Evolutionary conservation across 768 basidiomycete species (phyloP).

Genomic region (Omphalotus guepiniiformis): DNA sequence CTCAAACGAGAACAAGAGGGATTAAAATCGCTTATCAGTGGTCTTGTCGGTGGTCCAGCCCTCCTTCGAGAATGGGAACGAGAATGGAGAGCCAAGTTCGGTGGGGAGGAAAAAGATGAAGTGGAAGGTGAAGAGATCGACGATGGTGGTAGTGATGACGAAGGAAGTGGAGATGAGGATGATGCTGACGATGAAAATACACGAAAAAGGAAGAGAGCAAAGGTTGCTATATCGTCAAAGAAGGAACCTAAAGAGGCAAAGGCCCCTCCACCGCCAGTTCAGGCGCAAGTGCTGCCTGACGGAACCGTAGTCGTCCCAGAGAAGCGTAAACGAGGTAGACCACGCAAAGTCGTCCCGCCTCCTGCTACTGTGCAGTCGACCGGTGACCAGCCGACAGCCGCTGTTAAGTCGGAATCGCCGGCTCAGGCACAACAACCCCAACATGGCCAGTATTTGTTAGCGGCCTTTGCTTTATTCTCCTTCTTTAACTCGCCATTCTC

Average conservation of each 20-base stretch:
- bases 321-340: conserved; percentile 82
- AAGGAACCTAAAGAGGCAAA: conserved; percentile 38
- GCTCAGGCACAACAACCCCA: conserved; percentile 23
- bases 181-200: conserved; percentile 49
- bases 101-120: conserved; percentile 72
- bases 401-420: conserved; percentile 4
- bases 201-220: conserved; percentile 62
- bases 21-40: conserved; percentile 59
- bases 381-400: conserved; percentile 13
- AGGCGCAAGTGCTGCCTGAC: conserved; percentile 21
- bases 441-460: conserved; percentile 69
- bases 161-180: conserved; percentile 38
- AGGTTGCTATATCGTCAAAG: conserved; percentile 35
- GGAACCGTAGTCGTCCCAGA: conserved; percentile 42
- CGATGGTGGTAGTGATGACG: conserved; percentile 35
- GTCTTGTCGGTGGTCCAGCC: conserved; percentile 71
- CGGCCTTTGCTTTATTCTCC: conserved; percentile 79
- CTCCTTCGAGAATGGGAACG: conserved; percentile 72
- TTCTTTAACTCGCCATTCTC: conserved; percentile 78
- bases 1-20: conserved; percentile 75
- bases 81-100: conserved; percentile 70
- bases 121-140: conserved; percentile 49
- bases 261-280: conserved; percentile 22
- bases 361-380: conserved; percentile 26
- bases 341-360: conserved; percentile 63